A percentile compares a stretch with the other conserved stretches of the same genome.
Evolutionary conservation across 257 asterid genomes (phyloP).

Genomic region (Petunia axillaris): DNA sequence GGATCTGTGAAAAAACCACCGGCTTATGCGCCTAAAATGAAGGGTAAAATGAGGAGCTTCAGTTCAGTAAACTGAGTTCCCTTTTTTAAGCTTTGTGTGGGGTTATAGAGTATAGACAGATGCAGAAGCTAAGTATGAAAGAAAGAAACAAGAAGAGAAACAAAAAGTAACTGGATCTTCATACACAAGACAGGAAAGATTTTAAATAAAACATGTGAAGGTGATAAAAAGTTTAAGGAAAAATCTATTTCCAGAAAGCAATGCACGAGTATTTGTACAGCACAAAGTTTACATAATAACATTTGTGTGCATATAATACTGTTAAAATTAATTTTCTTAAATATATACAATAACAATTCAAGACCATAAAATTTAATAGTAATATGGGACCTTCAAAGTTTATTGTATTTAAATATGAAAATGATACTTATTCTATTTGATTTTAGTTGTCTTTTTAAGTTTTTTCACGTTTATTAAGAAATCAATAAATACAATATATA

Average conservation of each 20-base stretch:
- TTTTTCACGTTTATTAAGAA: no score
- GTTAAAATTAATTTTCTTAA: no score
- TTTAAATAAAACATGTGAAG: background rate
- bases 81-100: slow-evolving; percentile 23
- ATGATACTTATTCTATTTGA: no score
- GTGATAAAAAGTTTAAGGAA: background rate
- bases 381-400: no score
- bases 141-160: slow-evolving; percentile 12
- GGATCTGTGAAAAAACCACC: slow-evolving; percentile 33
- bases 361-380: no score
- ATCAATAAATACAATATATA: no score
- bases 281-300: no score
- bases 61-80: slow-evolving; percentile 7
- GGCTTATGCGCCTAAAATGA: slow-evolving; percentile 31
- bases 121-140: background rate
- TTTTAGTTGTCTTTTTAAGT: no score
- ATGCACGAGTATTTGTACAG: no score
- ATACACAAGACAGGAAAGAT: background rate
- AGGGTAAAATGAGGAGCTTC: slow-evolving; percentile 20
- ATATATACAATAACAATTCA: no score
- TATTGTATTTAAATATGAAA: no score
- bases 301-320: no score
- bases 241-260: background rate
- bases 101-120: background rate
- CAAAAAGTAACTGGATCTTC: slow-evolving; percentile 10